phyloP scores from a whole-genome alignment of 1,284 basidiomycete genomes.

The Mrakiaceae sp. region DNA sequence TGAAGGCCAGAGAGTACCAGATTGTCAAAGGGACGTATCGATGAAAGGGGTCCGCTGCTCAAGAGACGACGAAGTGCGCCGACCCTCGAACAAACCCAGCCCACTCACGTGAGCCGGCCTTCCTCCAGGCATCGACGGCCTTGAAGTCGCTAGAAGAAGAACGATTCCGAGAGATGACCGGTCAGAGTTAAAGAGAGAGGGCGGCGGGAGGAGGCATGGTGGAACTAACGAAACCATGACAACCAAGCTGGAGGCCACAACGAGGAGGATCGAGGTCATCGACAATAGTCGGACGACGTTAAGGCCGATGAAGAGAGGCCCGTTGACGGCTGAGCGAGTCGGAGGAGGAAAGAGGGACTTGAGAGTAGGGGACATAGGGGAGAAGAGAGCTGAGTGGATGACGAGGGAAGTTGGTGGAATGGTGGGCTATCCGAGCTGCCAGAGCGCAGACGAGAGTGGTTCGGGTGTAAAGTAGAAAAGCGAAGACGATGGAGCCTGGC shows the following conservation, averaged over 20 bases:
- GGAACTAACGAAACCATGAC: constrained; percentile 52
- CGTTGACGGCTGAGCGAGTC: not conserved
- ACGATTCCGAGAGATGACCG: not conserved
- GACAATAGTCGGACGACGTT: constrained; percentile 65
- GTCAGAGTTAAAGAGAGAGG: not conserved
- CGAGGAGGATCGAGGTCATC: constrained; percentile 55
- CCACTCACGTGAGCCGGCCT: constrained; percentile 4
- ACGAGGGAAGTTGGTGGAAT: not conserved
- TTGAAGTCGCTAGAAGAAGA: constrained; percentile 47
- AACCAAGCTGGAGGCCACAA: constrained; percentile 64
- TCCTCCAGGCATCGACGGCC: constrained; percentile 37
- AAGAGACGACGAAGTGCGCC: not conserved
- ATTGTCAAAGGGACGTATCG: too few relatives aligned
- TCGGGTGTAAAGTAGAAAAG: too few relatives aligned
- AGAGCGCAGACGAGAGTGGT: too few relatives aligned
- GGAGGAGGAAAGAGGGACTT: not conserved
- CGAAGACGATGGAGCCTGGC: not conserved
- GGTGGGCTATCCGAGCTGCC: too few relatives aligned
- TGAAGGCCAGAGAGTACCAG: too few relatives aligned
- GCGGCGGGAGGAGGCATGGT: not conserved
- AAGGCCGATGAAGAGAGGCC: constrained; percentile 53
- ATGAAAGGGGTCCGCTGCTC: not conserved
- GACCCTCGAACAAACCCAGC: too few relatives aligned
- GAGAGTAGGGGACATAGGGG: not conserved
- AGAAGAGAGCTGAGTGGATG: not conserved